Evolutionary conservation across 2,329 filamentous ascomycete genomes (phyloP).

Genomic region (Fusarium euwallaceae): DNA sequence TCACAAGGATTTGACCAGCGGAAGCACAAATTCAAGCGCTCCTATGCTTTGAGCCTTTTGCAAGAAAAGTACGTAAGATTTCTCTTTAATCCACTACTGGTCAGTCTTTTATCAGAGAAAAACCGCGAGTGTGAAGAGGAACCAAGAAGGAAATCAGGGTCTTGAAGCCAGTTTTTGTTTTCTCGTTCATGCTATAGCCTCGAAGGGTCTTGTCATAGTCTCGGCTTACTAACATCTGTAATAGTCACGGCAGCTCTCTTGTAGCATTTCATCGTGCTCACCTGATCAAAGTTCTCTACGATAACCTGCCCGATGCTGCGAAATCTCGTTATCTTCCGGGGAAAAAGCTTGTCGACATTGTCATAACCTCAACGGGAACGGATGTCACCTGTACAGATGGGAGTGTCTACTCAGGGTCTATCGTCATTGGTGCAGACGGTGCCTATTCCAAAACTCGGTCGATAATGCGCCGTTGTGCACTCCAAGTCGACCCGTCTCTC

Average conservation of each 20-base stretch:
- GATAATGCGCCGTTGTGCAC: neutral
- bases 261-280: constrained; percentile 7
- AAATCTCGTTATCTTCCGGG: neutral
- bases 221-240: neutral
- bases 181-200: neutral
- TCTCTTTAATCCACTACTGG: neutral
- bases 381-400: neutral
- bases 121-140: neutral
- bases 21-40: neutral
- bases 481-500: neutral
- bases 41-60: neutral
- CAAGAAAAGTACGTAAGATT: neutral
- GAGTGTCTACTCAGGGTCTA: neutral
- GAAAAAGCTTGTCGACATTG: neutral
- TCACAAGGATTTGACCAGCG: neutral
- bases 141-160: neutral
- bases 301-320: neutral
- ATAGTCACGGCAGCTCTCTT: neutral
- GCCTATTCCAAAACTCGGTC: neutral
- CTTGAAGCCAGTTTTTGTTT: neutral
- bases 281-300: neutral
- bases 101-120: neutral
- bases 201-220: neutral
- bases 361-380: neutral
- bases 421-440: constrained; percentile 2